A percentile compares a stretch with the other conserved stretches of the same genome.
Conservation (phyloP, 106 monocot species). For the Amphibolis antarctica region DNA sequence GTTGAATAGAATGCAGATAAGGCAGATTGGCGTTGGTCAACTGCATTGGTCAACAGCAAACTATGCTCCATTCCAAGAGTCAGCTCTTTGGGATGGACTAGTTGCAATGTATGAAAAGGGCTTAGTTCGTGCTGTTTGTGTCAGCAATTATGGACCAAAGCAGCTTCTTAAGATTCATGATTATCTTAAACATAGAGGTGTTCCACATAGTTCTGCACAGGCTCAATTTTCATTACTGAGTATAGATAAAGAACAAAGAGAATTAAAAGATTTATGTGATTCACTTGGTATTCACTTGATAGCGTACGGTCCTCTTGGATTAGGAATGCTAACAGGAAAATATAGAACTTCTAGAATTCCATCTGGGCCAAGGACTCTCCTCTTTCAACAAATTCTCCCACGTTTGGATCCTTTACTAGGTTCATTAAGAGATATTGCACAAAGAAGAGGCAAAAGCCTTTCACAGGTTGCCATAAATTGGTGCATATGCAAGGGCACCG, state of each 20-base stretch:
- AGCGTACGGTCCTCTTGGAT: constrained; percentile 91
- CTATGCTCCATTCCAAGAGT: constrained; percentile 90
- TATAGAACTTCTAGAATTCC: constrained; percentile 65
- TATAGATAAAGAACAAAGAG: constrained; percentile 64
- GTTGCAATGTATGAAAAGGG: constrained; percentile 97
- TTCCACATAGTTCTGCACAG: constrained; percentile 83
- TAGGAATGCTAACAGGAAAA: constrained; percentile 93
- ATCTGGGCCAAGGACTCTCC: constrained; percentile 55
- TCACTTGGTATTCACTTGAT: constrained; percentile 76
- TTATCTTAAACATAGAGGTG: constrained; percentile 64
- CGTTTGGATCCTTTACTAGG: constrained; percentile 57
- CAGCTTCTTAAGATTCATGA: constrained; percentile 87
- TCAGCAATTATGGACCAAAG: constrained; percentile 97
- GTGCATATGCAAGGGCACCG: constrained; percentile 95
- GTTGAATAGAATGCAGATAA: constrained; percentile 61
- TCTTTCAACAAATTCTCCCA: constrained; percentile 87
- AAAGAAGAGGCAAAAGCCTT: constrained; percentile 56
- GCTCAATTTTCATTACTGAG: constrained; percentile 94
- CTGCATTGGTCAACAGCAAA: constrained; percentile 99
- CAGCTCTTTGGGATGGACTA: constrained; percentile 90
- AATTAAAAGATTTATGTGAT: constrained; percentile 78
- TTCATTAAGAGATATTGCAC: constrained; percentile 43
- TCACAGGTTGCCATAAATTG: constrained; percentile 99
- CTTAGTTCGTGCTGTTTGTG: constrained; percentile 91
- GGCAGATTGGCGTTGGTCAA: constrained; percentile 88